Evolutionary conservation across 2,329 filamentous ascomycete species (phyloP).

Genomic region (Hirsutella minnesotensis): DNA sequence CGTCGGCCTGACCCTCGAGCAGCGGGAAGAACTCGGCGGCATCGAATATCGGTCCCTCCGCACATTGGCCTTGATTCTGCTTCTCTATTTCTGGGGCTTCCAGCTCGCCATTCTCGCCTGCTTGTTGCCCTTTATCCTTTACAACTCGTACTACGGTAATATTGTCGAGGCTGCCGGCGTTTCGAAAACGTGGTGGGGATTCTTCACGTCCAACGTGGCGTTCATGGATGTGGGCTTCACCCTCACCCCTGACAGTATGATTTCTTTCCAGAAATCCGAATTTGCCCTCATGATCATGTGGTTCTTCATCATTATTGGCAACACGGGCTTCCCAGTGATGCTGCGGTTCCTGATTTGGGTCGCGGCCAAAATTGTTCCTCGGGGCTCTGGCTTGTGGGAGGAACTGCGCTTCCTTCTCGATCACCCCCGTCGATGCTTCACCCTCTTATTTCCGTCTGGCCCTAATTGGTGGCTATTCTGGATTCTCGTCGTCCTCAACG

Average conservation of each 20-base stretch:
- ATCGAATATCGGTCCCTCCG: constrained; percentile 93
- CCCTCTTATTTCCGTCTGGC: constrained; percentile 76
- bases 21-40: constrained; percentile 87
- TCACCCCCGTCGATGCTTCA: constrained; percentile 93
- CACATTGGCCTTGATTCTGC: constrained; percentile 66
- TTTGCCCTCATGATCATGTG: constrained; percentile 66
- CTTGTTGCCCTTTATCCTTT: constrained; percentile 69
- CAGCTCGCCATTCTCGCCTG: constrained; percentile 64
- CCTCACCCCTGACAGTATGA: constrained; percentile 87
- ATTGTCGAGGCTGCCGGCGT: constrained; percentile 52
- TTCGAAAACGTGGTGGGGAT: constrained; percentile 74
- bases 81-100: constrained; percentile 74
- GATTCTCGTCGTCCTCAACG: constrained; percentile 72
- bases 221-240: constrained; percentile 96
- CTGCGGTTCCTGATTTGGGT: constrained; percentile 88
- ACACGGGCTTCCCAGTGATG: constrained; percentile 92
- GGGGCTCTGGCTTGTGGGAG: constrained; percentile 65
- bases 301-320: constrained; percentile 87
- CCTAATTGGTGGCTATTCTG: constrained; percentile 96
- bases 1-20: constrained; percentile 74
- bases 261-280: constrained; percentile 67
- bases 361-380: constrained; percentile 52
- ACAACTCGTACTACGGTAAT: constrained; percentile 47
- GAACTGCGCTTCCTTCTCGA: constrained; percentile 85
- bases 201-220: constrained; percentile 77